Conservation (phyloP, 306 rosid genomes). For the Glycine soja region DNA sequence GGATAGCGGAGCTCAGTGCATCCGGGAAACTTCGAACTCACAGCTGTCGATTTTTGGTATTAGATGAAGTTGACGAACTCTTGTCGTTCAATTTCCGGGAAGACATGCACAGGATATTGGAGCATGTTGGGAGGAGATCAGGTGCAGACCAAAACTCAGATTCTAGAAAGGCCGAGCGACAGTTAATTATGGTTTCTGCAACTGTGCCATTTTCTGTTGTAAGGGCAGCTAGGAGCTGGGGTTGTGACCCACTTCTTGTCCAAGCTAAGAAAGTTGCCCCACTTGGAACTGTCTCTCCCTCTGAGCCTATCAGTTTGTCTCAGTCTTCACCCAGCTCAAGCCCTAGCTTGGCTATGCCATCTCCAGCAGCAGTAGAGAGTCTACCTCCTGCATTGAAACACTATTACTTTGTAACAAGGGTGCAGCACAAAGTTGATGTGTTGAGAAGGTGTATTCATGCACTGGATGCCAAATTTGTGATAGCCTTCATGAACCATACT, state of each 20-base stretch:
- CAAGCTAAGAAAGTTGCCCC: conserved; percentile 75
- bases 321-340: conserved; percentile 38
- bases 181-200: conserved; percentile 85
- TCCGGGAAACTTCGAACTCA: conserved; percentile 92
- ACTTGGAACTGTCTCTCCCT: conserved; percentile 64
- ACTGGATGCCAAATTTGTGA: conserved; percentile 81
- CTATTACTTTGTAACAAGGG: conserved; percentile 74
- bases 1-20: conserved; percentile 94
- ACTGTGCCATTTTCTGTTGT: conserved; percentile 91
- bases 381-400: conserved; percentile 87
- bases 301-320: conserved; percentile 59
- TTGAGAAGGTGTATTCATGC: conserved; percentile 92
- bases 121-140: conserved; percentile 86
- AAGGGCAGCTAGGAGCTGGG: conserved; percentile 96
- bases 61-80: conserved; percentile 95
- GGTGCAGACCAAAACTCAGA: conserved; percentile 57
- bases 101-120: conserved; percentile 91
- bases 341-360: conserved; percentile 42
- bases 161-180: conserved; percentile 66
- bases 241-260: conserved; percentile 76
- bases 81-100: conserved; percentile 88
- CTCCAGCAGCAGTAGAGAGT: conserved; percentile 69
- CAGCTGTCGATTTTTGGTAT: conserved; percentile 75
- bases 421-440: conserved; percentile 90
- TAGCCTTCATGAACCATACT: conserved; percentile 94